Conservation (phyloP, 768 basidiomycete species). For the Agaricus subrufescens region DNA sequence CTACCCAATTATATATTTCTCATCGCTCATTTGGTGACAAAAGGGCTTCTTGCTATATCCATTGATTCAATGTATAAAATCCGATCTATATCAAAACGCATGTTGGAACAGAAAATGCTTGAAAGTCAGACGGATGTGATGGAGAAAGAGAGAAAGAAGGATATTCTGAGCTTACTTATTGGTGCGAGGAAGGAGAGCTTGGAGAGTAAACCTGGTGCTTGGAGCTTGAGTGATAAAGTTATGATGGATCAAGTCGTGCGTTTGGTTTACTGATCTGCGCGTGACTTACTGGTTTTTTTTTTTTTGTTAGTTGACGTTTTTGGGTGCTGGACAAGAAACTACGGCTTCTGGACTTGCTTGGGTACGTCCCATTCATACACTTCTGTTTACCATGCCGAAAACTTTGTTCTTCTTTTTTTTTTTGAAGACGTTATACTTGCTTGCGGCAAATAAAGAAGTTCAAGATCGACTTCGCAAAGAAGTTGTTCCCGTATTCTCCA, state of each 20-base stretch:
- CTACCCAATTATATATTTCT: slow-evolving; percentile 12
- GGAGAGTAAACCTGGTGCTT: slow-evolving; percentile 26
- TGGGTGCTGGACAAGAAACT: slow-evolving; percentile 35
- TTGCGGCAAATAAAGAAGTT: slow-evolving; percentile 36
- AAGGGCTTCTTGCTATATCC: slow-evolving; percentile 13
- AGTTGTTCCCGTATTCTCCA: slow-evolving; percentile 28
- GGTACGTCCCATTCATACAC: slow-evolving; percentile 18
- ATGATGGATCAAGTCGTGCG: slow-evolving; percentile 51
- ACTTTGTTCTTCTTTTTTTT: too few species aligned
- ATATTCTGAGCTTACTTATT: slow-evolving; percentile 50
- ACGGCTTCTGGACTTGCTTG: slow-evolving; percentile 39
- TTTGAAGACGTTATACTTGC: slow-evolving; percentile 37
- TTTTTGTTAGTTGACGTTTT: slow-evolving; percentile 31
- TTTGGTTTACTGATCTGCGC: neutral
- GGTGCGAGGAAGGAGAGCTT: slow-evolving; percentile 35
- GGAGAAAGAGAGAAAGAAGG: slow-evolving; percentile 38
- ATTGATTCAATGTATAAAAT: slow-evolving; percentile 39
- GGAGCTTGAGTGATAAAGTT: slow-evolving; percentile 39
- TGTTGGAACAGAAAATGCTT: slow-evolving; percentile 37
- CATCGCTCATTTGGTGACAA: neutral
- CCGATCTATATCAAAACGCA: slow-evolving; percentile 31
- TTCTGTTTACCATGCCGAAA: too few species aligned
- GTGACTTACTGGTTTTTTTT: neutral
- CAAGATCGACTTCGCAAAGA: slow-evolving; percentile 45
- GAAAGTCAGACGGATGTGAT: slow-evolving; percentile 27